Percentiles rank a stretch among this genome's conserved stretches.
Conservation (phyloP, 202 grass and related monocot species). For the Carex sylvatica region DNA sequence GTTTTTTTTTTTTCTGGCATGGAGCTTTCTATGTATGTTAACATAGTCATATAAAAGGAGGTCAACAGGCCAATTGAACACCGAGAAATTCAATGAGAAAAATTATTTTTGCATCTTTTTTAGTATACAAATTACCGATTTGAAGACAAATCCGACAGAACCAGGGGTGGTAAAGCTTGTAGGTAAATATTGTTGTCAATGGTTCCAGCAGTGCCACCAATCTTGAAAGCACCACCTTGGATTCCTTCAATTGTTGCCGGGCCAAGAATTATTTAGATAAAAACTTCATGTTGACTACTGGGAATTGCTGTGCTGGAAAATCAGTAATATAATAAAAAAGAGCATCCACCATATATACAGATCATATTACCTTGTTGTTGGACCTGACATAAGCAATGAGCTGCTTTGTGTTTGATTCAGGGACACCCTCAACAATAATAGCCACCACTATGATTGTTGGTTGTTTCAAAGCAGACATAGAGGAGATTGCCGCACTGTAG, state of each 20-base stretch:
- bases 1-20: not conserved
- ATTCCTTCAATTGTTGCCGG: constrained; percentile 95
- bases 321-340: not conserved
- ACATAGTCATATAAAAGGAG: not conserved
- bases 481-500: constrained; percentile 84
- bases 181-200: constrained; percentile 95
- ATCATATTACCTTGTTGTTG: constrained; percentile 78
- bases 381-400: constrained; percentile 78
- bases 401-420: constrained; percentile 88
- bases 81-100: not conserved
- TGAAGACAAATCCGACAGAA: constrained; percentile 96
- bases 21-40: not conserved
- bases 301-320: not conserved
- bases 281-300: not conserved
- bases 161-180: constrained; percentile 96
- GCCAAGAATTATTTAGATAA: constrained; percentile 62
- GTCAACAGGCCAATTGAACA: not conserved
- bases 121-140: constrained; percentile 62
- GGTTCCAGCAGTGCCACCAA: constrained; percentile 96
- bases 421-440: constrained; percentile 97
- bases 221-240: constrained; percentile 97
- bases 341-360: constrained; percentile 7
- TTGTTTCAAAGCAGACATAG: constrained; percentile 91
- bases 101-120: not conserved
- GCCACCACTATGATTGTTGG: constrained; percentile 88